Evolutionary conservation across 306 rosid species (phyloP).

Genomic region (Urtica urens): DNA sequence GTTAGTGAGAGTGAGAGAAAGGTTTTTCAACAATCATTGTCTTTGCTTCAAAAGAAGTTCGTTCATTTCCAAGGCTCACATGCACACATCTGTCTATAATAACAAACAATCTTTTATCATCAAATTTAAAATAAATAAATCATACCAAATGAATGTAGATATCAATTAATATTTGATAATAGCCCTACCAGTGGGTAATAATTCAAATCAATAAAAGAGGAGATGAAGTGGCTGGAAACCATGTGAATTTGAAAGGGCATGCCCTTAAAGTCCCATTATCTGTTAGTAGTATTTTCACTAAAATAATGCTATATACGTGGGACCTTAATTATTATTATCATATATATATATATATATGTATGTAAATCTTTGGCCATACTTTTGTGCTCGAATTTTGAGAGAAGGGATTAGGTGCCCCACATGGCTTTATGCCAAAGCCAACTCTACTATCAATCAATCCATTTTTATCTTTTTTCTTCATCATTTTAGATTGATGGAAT

Average conservation of each 20-base stretch:
- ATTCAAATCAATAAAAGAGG: conserved; percentile 32
- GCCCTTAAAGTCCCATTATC: conserved; percentile 27
- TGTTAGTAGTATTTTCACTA: conserved; percentile 6
- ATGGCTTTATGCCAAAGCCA: conserved; percentile 39
- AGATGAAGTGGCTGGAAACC: conserved; percentile 46
- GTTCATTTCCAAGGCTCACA: conserved; percentile 37
- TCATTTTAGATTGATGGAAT: conserved; percentile 5
- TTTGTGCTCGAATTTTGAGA: conserved; percentile 20
- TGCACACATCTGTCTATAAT: conserved; percentile 59
- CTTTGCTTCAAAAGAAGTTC: conserved; percentile 31
- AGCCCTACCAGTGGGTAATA: conserved; percentile 26
- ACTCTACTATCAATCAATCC: conserved; percentile 30
- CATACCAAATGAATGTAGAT: conserved; percentile 5
- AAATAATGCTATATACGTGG: conserved; percentile 1
- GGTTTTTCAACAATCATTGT: conserved; percentile 42
- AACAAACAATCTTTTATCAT: too few species aligned
- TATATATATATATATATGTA: neutral
- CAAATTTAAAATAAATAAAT: conserved; percentile 1
- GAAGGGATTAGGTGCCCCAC: conserved; percentile 46
- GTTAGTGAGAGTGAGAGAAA: conserved; percentile 17
- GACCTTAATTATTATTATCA: neutral
- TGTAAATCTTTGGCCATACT: conserved; percentile 18
- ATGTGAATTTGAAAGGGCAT: conserved; percentile 46
- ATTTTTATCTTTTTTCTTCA: too few species aligned
- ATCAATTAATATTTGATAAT: conserved; percentile 10